These are phyloP conservation scores for Puccinia horiana DNA, from an alignment of 1,284 basidiomycete species.

Conservation along the genomic window DNA sequence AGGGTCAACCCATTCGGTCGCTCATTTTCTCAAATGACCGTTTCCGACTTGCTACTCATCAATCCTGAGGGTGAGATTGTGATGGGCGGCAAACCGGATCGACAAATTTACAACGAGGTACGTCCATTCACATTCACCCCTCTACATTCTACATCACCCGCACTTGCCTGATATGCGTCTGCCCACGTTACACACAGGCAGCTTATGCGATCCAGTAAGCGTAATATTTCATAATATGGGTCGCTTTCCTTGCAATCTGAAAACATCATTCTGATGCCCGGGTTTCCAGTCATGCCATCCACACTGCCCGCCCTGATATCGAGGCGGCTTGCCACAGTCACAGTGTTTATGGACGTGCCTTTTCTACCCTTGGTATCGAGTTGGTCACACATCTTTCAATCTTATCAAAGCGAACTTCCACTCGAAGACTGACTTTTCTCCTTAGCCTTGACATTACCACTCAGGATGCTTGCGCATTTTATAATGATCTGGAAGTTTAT, in stretches of 20 bases:
- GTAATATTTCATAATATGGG: not conserved
- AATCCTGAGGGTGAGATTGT: constrained; percentile 64
- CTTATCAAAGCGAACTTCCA: constrained; percentile 52
- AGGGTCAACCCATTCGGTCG: constrained; percentile 51
- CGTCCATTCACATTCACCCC: not conserved
- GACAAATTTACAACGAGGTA: constrained; percentile 54
- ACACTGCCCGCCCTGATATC: constrained; percentile 67
- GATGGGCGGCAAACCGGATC: constrained; percentile 59
- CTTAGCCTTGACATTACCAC: constrained; percentile 58
- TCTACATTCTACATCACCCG: not conserved
- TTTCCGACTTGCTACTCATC: constrained; percentile 62
- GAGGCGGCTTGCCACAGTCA: constrained; percentile 69
- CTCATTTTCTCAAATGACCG: constrained; percentile 62
- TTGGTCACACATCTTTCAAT: constrained; percentile 63
- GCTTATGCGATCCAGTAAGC: constrained; percentile 16
- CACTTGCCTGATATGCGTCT: constrained; percentile 53
- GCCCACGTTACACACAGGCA: constrained; percentile 63
- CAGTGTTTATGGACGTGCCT: constrained; percentile 66
- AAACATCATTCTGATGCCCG: not conserved
- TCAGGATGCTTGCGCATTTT: constrained; percentile 59
- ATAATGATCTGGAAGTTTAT: constrained; percentile 56
- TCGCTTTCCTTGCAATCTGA: not conserved
- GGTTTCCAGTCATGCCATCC: constrained; percentile 62
- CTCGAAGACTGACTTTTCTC: constrained; percentile 51
- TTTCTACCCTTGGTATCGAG: constrained; percentile 65